Base-by-base conservation (phyloP, 2,329 filamentous ascomycete species). In the Scolecobasidium constrictum region DNA sequence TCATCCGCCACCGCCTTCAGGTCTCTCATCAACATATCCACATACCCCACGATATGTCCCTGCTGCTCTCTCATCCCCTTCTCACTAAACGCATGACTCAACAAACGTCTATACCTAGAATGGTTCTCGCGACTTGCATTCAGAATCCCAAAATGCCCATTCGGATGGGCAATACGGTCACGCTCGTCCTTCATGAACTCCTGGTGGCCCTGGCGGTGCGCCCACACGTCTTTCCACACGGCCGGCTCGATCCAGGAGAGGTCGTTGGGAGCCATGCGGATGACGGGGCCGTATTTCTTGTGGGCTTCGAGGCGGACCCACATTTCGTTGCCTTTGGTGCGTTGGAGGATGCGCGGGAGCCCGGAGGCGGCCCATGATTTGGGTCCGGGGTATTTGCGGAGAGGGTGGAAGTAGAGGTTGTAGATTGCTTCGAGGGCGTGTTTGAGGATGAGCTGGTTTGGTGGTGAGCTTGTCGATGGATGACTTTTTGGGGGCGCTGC, bases 231-330 rank as follows among this genome's bases (percentile, higher is more conserved):
- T 50, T 61, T 59, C 59, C 66, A 72, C 2, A 56, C 57, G 2
- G 55, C 45, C 4, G 55, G 50, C 17, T 58, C 52, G 35, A 56
- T 60, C 48, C 67, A 72, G 2, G 65, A 63, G 2, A 73, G 58
- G 48, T 72, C 67, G 44, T 68, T 58, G 2, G 70, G 69, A 3
- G 59, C 60, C 34, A 71, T 54, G 6, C 70, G 64, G 6, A 73
- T 67, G 1, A 72, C 60, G 1, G 58, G 56, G 3, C 69, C 69
- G 47, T 68, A 67, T 33, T 53, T 47, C 5, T 45, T 9, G 40
- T 45, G 43, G 7, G 36, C 18, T 18, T 11, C 13, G 12, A 39
- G 19, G 11, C 12, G 22, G 16, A 4, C 11, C 18, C 4, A 28
- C 15, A 28, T 13, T 12, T 34, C 4, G 4, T 16, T 9, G n/a